Percentiles rank a stretch among this genome's conserved stretches.
phyloP scores from a whole-genome alignment of 768 basidiomycete species.

The Trametes maxima region DNA sequence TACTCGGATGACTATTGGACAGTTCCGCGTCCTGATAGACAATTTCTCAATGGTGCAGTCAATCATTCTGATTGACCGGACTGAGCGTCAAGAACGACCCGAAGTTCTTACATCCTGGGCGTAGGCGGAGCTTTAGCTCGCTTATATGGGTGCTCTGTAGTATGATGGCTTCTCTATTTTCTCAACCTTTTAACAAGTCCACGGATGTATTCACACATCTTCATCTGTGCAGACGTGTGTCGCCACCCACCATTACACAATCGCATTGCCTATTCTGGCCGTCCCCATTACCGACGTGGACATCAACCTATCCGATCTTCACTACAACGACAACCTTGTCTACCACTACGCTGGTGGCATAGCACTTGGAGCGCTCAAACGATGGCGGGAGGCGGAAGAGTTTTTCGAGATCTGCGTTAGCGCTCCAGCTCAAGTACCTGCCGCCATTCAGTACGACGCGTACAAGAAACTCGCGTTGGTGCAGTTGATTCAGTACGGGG shows the following conservation, averaged over 20 bases:
- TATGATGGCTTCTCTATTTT: too few relatives aligned
- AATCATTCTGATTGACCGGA: neutral
- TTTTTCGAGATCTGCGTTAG: constrained; percentile 80
- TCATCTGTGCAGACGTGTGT: constrained; percentile 55
- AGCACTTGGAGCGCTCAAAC: constrained; percentile 60
- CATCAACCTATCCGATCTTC: constrained; percentile 59
- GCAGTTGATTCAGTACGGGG: constrained; percentile 77
- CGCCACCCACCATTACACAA: constrained; percentile 50
- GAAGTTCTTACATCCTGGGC: too few relatives aligned
- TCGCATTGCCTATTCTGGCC: constrained; percentile 62
- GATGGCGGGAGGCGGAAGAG: constrained; percentile 71
- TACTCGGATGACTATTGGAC: too few relatives aligned
- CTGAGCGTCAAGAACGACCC: too few relatives aligned
- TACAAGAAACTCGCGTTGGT: constrained; percentile 81
- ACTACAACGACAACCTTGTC: constrained; percentile 77
- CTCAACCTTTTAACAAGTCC: too few relatives aligned
- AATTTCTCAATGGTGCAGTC: too few relatives aligned
- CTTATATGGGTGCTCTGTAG: too few relatives aligned
- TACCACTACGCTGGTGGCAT: constrained; percentile 86
- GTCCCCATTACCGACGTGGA: constrained; percentile 71
- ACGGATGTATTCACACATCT: neutral
- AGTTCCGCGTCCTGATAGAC: too few relatives aligned
- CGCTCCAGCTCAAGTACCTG: constrained; percentile 48
- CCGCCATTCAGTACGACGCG: constrained; percentile 81
- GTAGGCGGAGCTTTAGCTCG: too few relatives aligned